phyloP scores from a whole-genome alignment of 495 filamentous ascomycete genomes.

The Aspergillus asperescens region DNA sequence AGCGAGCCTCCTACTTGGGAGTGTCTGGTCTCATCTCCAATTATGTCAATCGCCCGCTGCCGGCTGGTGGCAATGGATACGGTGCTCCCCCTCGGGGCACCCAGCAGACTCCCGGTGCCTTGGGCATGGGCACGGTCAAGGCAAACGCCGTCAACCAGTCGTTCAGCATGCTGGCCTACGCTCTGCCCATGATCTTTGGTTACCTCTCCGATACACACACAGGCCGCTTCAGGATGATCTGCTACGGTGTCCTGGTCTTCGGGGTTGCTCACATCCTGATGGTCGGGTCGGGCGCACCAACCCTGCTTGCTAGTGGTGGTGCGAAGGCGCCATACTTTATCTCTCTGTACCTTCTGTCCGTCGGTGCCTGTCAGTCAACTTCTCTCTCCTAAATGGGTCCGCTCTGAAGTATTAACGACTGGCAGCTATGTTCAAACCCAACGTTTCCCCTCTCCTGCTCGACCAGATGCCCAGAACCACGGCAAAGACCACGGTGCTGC shows the following conservation, averaged over 20 bases:
- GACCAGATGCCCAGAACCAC: slow-evolving; percentile 32
- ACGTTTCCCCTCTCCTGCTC: slow-evolving; percentile 32
- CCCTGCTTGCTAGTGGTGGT: slow-evolving; percentile 35
- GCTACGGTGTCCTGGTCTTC: slow-evolving; percentile 57
- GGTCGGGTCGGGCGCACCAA: slow-evolving; percentile 52
- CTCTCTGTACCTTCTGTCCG: slow-evolving; percentile 39
- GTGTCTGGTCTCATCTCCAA: slow-evolving; percentile 54
- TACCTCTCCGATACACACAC: slow-evolving; percentile 44
- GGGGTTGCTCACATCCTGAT: slow-evolving; percentile 62
- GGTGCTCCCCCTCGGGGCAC: slow-evolving; percentile 53
- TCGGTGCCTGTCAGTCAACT: slow-evolving; percentile 27
- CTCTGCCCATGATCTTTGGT: slow-evolving; percentile 50
- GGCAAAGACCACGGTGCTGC: slow-evolving; percentile 28
- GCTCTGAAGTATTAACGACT: not conserved
- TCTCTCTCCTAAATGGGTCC: not conserved
- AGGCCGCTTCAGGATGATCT: slow-evolving; percentile 51
- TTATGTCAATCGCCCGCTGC: slow-evolving; percentile 51
- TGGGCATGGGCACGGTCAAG: slow-evolving; percentile 54
- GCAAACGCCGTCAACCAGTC: slow-evolving; percentile 55
- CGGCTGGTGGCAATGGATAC: slow-evolving; percentile 54
- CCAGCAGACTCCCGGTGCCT: slow-evolving; percentile 52
- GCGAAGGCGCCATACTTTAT: slow-evolving; percentile 48
- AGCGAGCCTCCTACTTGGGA: slow-evolving; percentile 56
- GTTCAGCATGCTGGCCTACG: slow-evolving; percentile 56
- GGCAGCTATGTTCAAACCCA: slow-evolving; percentile 33